Conservation (phyloP, 2,329 filamentous ascomycete genomes). For the Colletotrichum lentis region DNA sequence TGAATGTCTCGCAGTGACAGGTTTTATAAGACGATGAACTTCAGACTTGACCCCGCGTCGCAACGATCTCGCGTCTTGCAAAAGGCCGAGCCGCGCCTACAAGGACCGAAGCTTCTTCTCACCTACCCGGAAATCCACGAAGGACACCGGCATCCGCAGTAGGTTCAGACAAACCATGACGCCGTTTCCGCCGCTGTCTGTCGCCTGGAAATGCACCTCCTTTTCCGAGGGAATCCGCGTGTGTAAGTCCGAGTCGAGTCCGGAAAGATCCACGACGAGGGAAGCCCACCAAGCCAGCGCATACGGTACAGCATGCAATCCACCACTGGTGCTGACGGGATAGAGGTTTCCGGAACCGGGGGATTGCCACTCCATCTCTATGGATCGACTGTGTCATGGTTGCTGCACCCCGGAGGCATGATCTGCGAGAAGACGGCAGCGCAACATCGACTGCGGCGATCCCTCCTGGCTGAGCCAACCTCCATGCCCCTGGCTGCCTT, state of each 20-base stretch:
- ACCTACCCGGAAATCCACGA: neutral
- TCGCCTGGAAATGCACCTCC: neutral
- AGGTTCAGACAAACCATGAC: neutral
- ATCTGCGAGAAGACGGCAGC: neutral
- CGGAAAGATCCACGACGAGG: constrained; percentile 13
- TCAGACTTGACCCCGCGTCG: neutral
- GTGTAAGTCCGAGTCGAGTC: constrained; percentile 8
- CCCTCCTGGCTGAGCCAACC: neutral
- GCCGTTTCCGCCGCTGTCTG: neutral
- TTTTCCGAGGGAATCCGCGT: constrained; percentile 26
- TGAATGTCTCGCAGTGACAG: neutral
- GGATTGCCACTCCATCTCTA: neutral
- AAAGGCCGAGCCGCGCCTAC: constrained; percentile 23
- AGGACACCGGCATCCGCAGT: neutral
- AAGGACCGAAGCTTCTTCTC: neutral
- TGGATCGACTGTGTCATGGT: neutral
- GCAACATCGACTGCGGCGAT: neutral
- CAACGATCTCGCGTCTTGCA: constrained; percentile 9
- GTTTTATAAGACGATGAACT: constrained; percentile 21
- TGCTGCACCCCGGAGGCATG: neutral
- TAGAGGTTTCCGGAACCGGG: neutral
- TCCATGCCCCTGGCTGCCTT: neutral
- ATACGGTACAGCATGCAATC: neutral
- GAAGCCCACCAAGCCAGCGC: neutral
- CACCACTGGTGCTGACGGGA: too few relatives aligned